Evolutionary conservation across 2,329 filamentous ascomycete genomes (phyloP), one percentile per base, ranked within the genome.

Genomic region (Emmonsia crescens): DNA sequence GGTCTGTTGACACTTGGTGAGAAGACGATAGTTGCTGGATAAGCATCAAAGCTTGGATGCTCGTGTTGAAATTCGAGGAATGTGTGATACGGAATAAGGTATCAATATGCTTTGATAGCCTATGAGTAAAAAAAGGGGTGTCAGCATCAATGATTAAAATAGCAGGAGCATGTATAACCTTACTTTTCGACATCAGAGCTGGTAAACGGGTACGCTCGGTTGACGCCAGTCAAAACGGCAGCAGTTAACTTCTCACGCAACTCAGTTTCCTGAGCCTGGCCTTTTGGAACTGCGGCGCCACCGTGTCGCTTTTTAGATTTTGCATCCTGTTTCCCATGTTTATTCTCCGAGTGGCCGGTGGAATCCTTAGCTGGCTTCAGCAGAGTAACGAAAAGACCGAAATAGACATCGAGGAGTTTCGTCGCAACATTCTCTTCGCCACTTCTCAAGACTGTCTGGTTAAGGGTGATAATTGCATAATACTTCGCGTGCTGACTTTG

Each of bases 31-130:
- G 83, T 73, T 97, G 94, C 73, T 97, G 94, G 66, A 99, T 95
- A 56, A 99, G 80, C 77, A 96, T 88, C 66, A 99, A 83, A 40
- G 94, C 93, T 75, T 99, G 94, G 44, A 99, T 90, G 72, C 91
- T 94, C 0, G 94, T 99, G 77, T 97, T 99, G 82, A 99, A 97
- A 75, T 99, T 99, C 61, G 93, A 91, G 0, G 93, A 97, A 76
- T 99, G 94, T 0, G 94, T 96, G 69, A 99, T 94, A 69, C 86
- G 87, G 82, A 96, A 99, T 31, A 99, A 82, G 2, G 93, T 96
- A 72, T 97, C 89, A 62, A 99, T 84, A 71, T 99, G 93, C 62
- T 87, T 86, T 70, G 95, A 89, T 66, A 97, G 84, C 29, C 86
- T 89, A 12, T 5, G 49, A 62, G 33, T 42, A 24, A 60, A 55